Percentiles rank a stretch among this genome's conserved stretches.
Evolutionary conservation across 2,329 filamentous ascomycete genomes (phyloP).

Genomic region (Talaromyces verruculosus): DNA sequence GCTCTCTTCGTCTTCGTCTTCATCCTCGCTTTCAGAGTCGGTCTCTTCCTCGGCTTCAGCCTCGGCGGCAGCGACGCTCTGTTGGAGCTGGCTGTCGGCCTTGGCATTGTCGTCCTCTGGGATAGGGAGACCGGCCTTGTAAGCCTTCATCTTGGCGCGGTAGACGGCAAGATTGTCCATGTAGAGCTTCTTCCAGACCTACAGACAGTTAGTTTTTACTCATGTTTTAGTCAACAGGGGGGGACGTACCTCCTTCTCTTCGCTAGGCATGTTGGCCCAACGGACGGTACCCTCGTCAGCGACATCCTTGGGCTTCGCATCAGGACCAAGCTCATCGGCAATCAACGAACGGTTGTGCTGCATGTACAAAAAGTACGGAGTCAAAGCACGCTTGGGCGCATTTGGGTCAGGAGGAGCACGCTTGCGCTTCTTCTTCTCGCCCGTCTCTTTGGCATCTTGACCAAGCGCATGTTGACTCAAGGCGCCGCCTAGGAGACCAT

Average conservation of each 20-base stretch:
- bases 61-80: slow-evolving; percentile 42
- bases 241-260: slow-evolving; percentile 64
- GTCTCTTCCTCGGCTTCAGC: slow-evolving; percentile 38
- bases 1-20: slow-evolving; percentile 29
- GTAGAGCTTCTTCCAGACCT: slow-evolving; percentile 61
- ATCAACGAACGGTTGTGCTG: slow-evolving; percentile 83
- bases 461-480: slow-evolving; percentile 38
- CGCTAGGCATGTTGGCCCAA: slow-evolving; percentile 74
- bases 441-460: slow-evolving; percentile 44
- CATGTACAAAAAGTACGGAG: slow-evolving; percentile 94
- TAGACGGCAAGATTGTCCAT: slow-evolving; percentile 57
- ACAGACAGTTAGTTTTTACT: not conserved
- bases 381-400: slow-evolving; percentile 89
- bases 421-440: slow-evolving; percentile 85
- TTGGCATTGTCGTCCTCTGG: slow-evolving; percentile 47
- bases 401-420: slow-evolving; percentile 86
- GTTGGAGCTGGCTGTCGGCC: slow-evolving; percentile 43
- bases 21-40: slow-evolving; percentile 20
- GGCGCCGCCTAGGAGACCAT: slow-evolving; percentile 41
- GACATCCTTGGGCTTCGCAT: slow-evolving; percentile 79
- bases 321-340: slow-evolving; percentile 71
- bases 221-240: too few relatives aligned
- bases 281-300: slow-evolving; percentile 82
- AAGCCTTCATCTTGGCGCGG: slow-evolving; percentile 56
- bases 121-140: slow-evolving; percentile 54